Evolutionary conservation across 176 grass and related monocot species (phyloP), one percentile per base, ranked within the genome.

Genomic region (Cenchrus americanus): DNA sequence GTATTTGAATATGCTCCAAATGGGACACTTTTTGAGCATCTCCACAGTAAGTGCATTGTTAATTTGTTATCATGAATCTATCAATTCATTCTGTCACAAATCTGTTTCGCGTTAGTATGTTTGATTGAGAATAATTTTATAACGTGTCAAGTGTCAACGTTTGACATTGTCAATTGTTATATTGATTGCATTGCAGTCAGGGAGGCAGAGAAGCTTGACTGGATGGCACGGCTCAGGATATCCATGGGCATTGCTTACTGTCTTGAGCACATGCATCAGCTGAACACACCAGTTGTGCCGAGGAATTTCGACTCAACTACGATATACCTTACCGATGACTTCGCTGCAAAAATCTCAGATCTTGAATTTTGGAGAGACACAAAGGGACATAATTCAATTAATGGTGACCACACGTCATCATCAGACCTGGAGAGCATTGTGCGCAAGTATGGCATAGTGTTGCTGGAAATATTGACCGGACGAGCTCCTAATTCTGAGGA

Each of bases 1-100:
- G 91, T 97, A 71, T 97, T 97, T 88, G 94, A 97, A 79, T 97
- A 97, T 73, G 92, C 94, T 82, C 89, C 92, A 47, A 97, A 97
- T 78, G 94, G 94, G 26, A 86, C 94, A 78, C 89, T 97, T 84
- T 97, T 92, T 82, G 94, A 97, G 73, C 92, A 97, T 92, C 94
- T 97, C 30, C 94, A 94, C 55, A 72, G 94, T 94, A 86, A 88
- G 85, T 47, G 11, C 68, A 49, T 49, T 80, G 62, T 61, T 24
- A 61, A 12, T 61, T 24, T 61, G 9, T 62, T 77, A 4, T 22
- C 19, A 83, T 65, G 58, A 55, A 61, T 82, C 30, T 65, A 48
- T 72, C 44, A 64, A 37, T 51, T 14, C 15, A 9, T 30, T 50
- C 14, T 13, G 17, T 76, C 10, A 23, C 3, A 77, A 71, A 85